A percentile compares a stretch with the other conserved stretches of the same genome.
Conservation (phyloP, 2,329 filamentous ascomycete species). For the Pleomassaria siparia region DNA sequence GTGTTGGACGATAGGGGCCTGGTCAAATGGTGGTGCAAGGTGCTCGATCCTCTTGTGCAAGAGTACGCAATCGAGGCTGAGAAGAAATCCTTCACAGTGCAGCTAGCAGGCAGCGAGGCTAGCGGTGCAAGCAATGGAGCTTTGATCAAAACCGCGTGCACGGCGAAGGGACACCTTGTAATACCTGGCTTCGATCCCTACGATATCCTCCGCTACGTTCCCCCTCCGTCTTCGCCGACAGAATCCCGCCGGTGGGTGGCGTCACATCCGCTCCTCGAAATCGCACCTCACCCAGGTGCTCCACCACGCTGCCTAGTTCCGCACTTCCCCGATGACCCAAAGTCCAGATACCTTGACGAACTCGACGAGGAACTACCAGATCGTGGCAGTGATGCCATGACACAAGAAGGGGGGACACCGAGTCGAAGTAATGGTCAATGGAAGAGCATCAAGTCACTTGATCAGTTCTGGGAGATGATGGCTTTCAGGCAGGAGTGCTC, state of each 20-base stretch:
- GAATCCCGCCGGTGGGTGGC: slow-evolving; percentile 52
- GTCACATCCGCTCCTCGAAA: slow-evolving; percentile 72
- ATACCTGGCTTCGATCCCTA: slow-evolving; percentile 84
- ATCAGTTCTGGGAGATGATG: slow-evolving; percentile 99
- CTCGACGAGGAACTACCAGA: slow-evolving; percentile 79
- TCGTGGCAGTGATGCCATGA: slow-evolving; percentile 40
- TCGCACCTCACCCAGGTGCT: slow-evolving; percentile 68
- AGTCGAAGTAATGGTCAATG: slow-evolving; percentile 67
- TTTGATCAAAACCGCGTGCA: slow-evolving; percentile 28
- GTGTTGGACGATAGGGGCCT: slow-evolving; percentile 86
- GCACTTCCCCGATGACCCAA: slow-evolving; percentile 92
- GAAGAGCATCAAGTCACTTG: slow-evolving; percentile 79
- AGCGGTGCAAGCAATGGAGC: slow-evolving; percentile 21
- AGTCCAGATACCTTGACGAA: slow-evolving; percentile 84
- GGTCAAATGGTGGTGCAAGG: slow-evolving; percentile 94
- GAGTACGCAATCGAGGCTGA: slow-evolving; percentile 49
- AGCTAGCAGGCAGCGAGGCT: slow-evolving; percentile 31
- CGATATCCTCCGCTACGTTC: slow-evolving; percentile 79
- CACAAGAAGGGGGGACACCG: slow-evolving; percentile 43
- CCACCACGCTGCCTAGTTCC: slow-evolving; percentile 85
- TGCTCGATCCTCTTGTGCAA: slow-evolving; percentile 74
- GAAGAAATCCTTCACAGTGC: slow-evolving; percentile 32
- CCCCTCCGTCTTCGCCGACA: slow-evolving; percentile 49
- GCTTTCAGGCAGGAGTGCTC: slow-evolving; percentile 94
- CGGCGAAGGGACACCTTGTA: slow-evolving; percentile 75